These are phyloP conservation scores for Aspergillus uvarum DNA, from an alignment of 2,329 filamentous ascomycete species.

Conservation along the genomic window DNA sequence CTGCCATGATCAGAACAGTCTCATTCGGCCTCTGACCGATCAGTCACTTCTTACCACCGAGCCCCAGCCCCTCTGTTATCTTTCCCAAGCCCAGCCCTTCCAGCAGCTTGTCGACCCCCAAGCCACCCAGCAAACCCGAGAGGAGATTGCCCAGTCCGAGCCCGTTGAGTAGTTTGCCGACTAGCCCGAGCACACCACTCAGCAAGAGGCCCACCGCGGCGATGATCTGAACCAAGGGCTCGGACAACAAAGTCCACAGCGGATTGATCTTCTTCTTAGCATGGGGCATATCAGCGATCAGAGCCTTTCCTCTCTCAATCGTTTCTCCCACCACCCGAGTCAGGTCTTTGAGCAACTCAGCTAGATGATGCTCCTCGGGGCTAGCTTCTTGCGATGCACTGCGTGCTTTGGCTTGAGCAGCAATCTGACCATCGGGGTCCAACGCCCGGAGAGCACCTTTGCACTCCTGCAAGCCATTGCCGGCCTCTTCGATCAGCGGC, in stretches of 20 bases:
- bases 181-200: slow-evolving; percentile 77
- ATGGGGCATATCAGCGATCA: slow-evolving; percentile 86
- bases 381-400: slow-evolving; percentile 71
- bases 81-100: slow-evolving; percentile 54
- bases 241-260: slow-evolving; percentile 69
- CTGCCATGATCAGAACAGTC: neutral
- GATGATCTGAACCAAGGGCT: slow-evolving; percentile 89
- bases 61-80: slow-evolving; percentile 37
- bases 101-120: slow-evolving; percentile 62
- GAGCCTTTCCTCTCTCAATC: slow-evolving; percentile 83
- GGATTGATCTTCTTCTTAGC: slow-evolving; percentile 94
- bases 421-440: slow-evolving; percentile 84
- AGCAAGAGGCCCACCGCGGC: slow-evolving; percentile 82
- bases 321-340: slow-evolving; percentile 76
- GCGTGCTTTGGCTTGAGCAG: slow-evolving; percentile 79
- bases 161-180: slow-evolving; percentile 75
- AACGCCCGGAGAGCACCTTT: slow-evolving; percentile 84
- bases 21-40: neutral
- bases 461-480: slow-evolving; percentile 79
- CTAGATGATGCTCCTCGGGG: slow-evolving; percentile 79
- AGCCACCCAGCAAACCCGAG: slow-evolving; percentile 70
- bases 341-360: slow-evolving; percentile 79
- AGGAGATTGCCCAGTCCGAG: slow-evolving; percentile 80
- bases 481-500: slow-evolving; percentile 83
- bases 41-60: slow-evolving; percentile 47